Evolutionary conservation across 2,329 filamentous ascomycete genomes (phyloP).

Genomic region (Hypoxylon sp.): DNA sequence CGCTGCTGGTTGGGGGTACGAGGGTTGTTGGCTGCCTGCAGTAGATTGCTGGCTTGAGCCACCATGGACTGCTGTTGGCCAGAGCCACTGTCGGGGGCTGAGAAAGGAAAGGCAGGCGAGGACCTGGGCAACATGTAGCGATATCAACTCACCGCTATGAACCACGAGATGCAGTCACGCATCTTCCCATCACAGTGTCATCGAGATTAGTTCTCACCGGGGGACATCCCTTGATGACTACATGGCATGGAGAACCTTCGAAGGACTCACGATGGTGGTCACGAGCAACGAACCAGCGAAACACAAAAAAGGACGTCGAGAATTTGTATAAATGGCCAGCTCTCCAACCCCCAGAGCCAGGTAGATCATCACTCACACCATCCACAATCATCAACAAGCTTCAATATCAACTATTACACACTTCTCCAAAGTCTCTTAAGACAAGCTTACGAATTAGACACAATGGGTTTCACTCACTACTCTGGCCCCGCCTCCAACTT

Average conservation of each 20-base stretch:
- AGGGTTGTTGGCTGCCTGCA: neutral
- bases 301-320: constrained; percentile 6
- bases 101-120: constrained; percentile 8
- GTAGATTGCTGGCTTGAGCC: neutral
- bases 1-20: neutral
- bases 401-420: constrained; percentile 9
- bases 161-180: constrained; percentile 33
- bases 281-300: neutral
- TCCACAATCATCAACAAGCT: constrained; percentile 26
- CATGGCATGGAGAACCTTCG: neutral
- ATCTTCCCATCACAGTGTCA: constrained; percentile 12
- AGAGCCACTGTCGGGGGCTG: neutral
- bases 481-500: constrained; percentile 52
- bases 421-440: constrained; percentile 6
- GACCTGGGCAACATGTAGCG: constrained; percentile 18
- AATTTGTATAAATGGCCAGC: constrained; percentile 32
- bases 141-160: constrained; percentile 12
- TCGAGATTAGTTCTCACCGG: constrained; percentile 26
- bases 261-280: neutral
- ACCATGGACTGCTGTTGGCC: neutral
- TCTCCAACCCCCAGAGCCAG: constrained; percentile 4
- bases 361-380: constrained; percentile 30
- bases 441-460: constrained; percentile 28
- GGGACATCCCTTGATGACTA: neutral
- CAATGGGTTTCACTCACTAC: constrained; percentile 43